phyloP scores from a whole-genome alignment of 768 basidiomycete genomes.

The Podaxis pistillaris region DNA sequence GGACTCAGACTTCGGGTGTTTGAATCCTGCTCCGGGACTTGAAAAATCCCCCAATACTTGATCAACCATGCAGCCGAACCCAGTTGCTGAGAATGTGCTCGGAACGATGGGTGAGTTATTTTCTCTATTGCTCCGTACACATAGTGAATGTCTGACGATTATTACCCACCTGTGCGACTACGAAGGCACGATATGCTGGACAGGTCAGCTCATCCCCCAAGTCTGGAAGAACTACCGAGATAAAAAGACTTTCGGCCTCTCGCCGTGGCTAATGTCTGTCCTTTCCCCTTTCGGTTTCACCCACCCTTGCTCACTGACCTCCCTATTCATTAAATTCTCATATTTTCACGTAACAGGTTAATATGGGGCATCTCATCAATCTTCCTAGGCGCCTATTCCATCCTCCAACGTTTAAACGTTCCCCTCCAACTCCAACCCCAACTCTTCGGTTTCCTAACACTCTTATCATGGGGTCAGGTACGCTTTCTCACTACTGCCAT shows the following conservation, averaged over 20 bases:
- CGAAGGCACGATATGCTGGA: conserved; percentile 66
- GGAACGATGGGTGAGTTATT: conserved; percentile 59
- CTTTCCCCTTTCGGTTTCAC: not conserved
- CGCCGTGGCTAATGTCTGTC: conserved; percentile 61
- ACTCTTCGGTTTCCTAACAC: conserved; percentile 56
- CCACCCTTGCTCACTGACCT: not conserved
- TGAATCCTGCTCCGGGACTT: no score
- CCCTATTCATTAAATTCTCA: not conserved
- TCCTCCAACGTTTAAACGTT: conserved; percentile 65
- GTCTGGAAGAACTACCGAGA: conserved; percentile 69
- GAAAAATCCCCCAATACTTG: no score
- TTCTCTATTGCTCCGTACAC: not conserved
- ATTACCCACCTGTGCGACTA: not conserved
- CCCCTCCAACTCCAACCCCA: conserved; percentile 72
- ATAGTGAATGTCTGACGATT: not conserved
- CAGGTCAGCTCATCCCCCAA: conserved; percentile 66
- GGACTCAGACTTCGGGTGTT: no score
- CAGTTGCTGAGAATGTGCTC: conserved; percentile 61
- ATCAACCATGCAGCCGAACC: conserved; percentile 43
- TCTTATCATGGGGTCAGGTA: conserved; percentile 69
- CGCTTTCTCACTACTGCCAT: conserved; percentile 13
- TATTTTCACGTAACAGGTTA: conserved; percentile 33
- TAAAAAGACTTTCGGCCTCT: conserved; percentile 70
- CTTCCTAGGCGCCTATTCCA: conserved; percentile 67
- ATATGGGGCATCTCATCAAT: conserved; percentile 60